Conservation (phyloP, 179 eudicot genomes). For the Gypsophila paniculata region DNA sequence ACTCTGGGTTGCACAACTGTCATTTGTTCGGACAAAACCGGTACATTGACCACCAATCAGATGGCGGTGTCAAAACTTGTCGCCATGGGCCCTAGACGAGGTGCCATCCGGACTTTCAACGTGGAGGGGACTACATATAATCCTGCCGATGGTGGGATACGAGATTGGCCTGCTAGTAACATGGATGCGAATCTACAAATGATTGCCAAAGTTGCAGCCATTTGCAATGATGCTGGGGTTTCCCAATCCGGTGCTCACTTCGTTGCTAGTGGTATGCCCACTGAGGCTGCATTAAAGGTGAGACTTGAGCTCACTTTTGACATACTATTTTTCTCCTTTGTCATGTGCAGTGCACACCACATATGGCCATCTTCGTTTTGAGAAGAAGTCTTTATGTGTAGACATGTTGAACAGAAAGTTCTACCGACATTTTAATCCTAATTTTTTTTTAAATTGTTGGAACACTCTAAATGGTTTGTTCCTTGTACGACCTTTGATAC, state of each 20-base stretch:
- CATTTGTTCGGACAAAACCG: slow-evolving; percentile 63
- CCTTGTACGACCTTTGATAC: background rate
- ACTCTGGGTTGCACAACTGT: slow-evolving; percentile 89
- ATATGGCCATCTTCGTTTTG: background rate
- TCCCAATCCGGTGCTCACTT: slow-evolving; percentile 62
- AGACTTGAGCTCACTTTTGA: slow-evolving; percentile 17
- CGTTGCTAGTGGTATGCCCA: slow-evolving; percentile 80
- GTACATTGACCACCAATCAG: slow-evolving; percentile 90
- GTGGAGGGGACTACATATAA: slow-evolving; percentile 81
- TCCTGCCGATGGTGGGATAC: slow-evolving; percentile 70
- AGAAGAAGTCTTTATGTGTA: background rate
- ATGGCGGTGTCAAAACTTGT: slow-evolving; percentile 90
- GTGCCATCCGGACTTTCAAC: slow-evolving; percentile 42
- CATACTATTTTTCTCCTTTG: slow-evolving; percentile 4
- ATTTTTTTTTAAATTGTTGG: background rate
- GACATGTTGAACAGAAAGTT: background rate
- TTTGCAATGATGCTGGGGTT: slow-evolving; percentile 82
- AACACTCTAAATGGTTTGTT: background rate
- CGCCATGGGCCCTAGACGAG: slow-evolving; percentile 54
- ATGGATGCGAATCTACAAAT: slow-evolving; percentile 74
- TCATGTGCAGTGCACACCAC: background rate
- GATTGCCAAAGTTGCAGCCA: slow-evolving; percentile 78
- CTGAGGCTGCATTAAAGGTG: slow-evolving; percentile 95
- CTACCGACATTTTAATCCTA: background rate
- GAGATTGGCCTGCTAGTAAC: slow-evolving; percentile 52